Percentiles rank a stretch among this genome's conserved stretches.
Conservation (phyloP, 2,329 filamentous ascomycete genomes). For the Cryphonectria nitschkei region DNA sequence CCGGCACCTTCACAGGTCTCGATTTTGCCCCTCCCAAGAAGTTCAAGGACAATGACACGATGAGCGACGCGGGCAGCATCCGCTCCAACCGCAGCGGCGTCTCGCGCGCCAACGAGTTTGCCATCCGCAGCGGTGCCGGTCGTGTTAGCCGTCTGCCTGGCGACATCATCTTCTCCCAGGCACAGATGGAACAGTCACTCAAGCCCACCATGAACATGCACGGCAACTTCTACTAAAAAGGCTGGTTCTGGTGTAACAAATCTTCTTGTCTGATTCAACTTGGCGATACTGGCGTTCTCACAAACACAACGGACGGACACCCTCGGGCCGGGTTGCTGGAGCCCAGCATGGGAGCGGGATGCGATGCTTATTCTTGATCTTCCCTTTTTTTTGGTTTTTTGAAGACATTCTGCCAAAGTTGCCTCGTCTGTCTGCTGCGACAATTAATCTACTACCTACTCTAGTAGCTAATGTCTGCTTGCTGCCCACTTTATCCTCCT, state of each 20-base stretch:
- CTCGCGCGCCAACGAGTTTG: conserved; percentile 68
- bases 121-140: conserved; percentile 81
- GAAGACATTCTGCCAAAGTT: conserved; percentile 15
- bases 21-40: conserved; percentile 81
- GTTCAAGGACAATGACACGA: conserved; percentile 65
- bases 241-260: conserved; percentile 8
- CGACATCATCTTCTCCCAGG: conserved; percentile 77
- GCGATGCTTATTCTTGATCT: conserved; percentile 12
- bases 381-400: conserved; percentile 8
- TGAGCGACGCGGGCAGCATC: conserved; percentile 70
- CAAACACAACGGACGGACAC: not conserved
- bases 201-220: conserved; percentile 63
- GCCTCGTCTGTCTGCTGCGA: conserved; percentile 11
- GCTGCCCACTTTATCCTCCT: conserved; percentile 4
- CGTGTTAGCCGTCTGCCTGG: conserved; percentile 83
- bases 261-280: conserved; percentile 18
- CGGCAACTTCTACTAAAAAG: conserved; percentile 17
- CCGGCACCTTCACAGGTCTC: conserved; percentile 74
- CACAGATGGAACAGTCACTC: conserved; percentile 63
- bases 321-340: conserved; percentile 17
- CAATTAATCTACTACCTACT: conserved; percentile 10
- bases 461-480: conserved; percentile 28
- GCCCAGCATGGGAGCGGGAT: conserved; percentile 17
- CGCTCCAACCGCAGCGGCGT: conserved; percentile 77
- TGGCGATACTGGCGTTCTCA: conserved; percentile 27